Evolutionary conservation across 2,329 filamentous ascomycete genomes (phyloP).

Genomic region (Colletotrichum falcatum): DNA sequence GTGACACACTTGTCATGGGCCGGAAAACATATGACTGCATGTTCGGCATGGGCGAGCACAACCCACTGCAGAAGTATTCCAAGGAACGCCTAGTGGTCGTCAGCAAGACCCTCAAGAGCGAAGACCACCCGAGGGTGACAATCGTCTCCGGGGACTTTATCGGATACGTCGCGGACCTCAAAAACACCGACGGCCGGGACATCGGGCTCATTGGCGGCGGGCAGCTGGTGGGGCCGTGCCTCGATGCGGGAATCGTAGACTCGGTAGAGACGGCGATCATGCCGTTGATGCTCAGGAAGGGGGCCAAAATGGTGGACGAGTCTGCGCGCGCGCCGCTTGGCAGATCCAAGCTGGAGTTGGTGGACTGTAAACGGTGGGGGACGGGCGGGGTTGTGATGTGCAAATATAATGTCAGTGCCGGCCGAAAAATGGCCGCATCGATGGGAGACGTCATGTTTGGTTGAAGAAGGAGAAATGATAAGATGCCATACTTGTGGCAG

Average conservation of each 20-base stretch:
- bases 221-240: conserved; percentile 45
- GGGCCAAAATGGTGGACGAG: conserved; percentile 44
- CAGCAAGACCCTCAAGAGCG: conserved; percentile 42
- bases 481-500: neutral
- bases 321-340: neutral
- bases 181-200: conserved; percentile 43
- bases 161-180: conserved; percentile 43
- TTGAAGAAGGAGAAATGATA: neutral
- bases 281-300: conserved; percentile 45
- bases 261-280: conserved; percentile 48
- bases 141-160: conserved; percentile 43
- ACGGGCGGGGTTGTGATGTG: conserved; percentile 44
- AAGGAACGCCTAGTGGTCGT: conserved; percentile 48
- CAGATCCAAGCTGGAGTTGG: conserved; percentile 35
- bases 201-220: conserved; percentile 55
- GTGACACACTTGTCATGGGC: conserved; percentile 51
- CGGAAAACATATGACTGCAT: conserved; percentile 52
- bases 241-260: conserved; percentile 49
- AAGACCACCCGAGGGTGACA: conserved; percentile 44
- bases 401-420: conserved; percentile 34
- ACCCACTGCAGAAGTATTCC: conserved; percentile 43
- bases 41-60: conserved; percentile 32
- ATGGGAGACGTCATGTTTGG: conserved; percentile 24
- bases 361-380: conserved; percentile 31
- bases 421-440: conserved; percentile 22